Conservation (phyloP, 2,329 filamentous ascomycete species). For the Trichophyton verrucosum region DNA sequence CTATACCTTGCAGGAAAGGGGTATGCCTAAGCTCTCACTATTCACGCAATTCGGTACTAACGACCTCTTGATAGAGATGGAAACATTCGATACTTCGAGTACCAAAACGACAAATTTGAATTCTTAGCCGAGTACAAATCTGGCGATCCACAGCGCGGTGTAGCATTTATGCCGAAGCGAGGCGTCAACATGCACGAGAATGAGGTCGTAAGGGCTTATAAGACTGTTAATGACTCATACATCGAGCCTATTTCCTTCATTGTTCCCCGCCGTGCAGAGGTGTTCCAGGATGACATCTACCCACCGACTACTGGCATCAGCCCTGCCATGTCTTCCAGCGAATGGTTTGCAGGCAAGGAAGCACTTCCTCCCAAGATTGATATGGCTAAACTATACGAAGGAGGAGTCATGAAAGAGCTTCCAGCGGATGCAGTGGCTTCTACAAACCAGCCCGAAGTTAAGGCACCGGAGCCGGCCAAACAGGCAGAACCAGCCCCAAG, state of each 20-base stretch:
- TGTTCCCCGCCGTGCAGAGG: constrained; percentile 82
- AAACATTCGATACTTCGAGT: constrained; percentile 98
- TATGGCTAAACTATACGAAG: constrained; percentile 82
- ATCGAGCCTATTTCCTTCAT: constrained; percentile 98
- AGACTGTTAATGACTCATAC: constrained; percentile 88
- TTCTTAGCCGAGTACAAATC: constrained; percentile 96
- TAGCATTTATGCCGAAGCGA: constrained; percentile 88
- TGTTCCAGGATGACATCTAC: constrained; percentile 95
- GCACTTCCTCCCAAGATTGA: constrained; percentile 83
- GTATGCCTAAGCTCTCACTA: constrained; percentile 40
- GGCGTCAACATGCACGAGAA: constrained; percentile 96
- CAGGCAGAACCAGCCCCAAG: constrained; percentile 32
- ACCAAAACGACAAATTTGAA: constrained; percentile 97
- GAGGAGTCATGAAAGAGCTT: constrained; percentile 65
- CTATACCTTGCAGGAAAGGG: constrained; percentile 95
- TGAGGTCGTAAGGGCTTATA: constrained; percentile 89
- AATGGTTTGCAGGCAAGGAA: constrained; percentile 81
- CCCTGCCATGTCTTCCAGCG: constrained; percentile 63
- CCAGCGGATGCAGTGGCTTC: constrained; percentile 42
- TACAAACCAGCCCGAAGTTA: constrained; percentile 22
- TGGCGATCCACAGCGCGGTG: constrained; percentile 81
- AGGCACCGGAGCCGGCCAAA: constrained; percentile 24
- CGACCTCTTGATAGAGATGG: constrained; percentile 55
- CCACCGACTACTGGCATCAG: constrained; percentile 71
- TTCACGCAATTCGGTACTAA: constrained; percentile 10